Conservation (phyloP, 306 rosid species). For the barrel medic (Medicago truncatula) region DNA sequence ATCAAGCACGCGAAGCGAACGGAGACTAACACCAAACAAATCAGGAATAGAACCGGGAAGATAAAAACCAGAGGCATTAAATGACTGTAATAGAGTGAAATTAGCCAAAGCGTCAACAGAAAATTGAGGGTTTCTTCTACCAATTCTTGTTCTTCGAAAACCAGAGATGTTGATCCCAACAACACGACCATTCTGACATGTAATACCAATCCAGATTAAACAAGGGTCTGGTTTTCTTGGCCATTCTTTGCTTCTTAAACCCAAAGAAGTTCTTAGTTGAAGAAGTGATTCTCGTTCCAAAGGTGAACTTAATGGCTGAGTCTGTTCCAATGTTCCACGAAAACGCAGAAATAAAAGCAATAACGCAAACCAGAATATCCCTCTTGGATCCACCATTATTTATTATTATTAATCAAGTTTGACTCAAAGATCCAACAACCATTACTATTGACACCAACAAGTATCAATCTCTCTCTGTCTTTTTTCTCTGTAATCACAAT, state of each 20-base stretch:
- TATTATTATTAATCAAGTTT: conserved; percentile 28
- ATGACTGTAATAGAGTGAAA: conserved; percentile 64
- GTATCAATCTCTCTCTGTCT: not conserved
- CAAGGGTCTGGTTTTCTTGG: conserved; percentile 88
- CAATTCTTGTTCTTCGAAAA: conserved; percentile 76
- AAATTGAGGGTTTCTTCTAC: conserved; percentile 76
- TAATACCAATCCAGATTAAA: conserved; percentile 65
- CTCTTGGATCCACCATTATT: conserved; percentile 62
- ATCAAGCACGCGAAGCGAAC: conserved; percentile 70
- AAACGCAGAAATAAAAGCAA: conserved; percentile 53
- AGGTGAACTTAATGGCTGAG: conserved; percentile 59
- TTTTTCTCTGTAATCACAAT: conserved; percentile 46
- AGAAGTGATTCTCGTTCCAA: conserved; percentile 53
- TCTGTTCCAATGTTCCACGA: conserved; percentile 72
- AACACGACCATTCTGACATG: conserved; percentile 77
- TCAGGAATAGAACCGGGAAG: conserved; percentile 81
- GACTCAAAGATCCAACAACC: conserved; percentile 55
- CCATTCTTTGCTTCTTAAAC: conserved; percentile 86
- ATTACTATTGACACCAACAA: conserved; percentile 30
- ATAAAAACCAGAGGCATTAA: conserved; percentile 82
- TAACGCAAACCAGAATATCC: conserved; percentile 46
- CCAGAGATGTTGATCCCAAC: conserved; percentile 83
- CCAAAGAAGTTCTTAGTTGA: conserved; percentile 78
- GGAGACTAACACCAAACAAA: conserved; percentile 66
- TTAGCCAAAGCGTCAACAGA: conserved; percentile 71